Conservation (phyloP, 2,329 filamentous ascomycete species). For the Fusarium nygamai region DNA sequence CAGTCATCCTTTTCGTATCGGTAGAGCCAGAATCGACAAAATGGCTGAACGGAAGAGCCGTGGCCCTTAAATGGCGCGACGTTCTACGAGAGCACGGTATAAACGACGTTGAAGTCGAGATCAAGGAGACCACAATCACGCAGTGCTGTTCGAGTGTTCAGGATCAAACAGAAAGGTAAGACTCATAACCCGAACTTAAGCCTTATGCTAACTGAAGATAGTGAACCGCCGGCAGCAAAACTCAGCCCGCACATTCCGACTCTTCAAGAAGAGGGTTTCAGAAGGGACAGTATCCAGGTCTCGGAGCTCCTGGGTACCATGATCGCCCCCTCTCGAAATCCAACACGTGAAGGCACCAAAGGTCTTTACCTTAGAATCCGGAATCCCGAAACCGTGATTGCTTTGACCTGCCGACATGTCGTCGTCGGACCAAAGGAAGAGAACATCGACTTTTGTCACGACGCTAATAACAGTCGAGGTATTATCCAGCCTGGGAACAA, state of each 20-base stretch:
- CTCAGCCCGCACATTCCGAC: neutral
- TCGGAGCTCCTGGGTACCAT: neutral
- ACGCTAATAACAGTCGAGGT: accelerated
- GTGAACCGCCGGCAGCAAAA: neutral
- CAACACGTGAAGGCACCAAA: neutral
- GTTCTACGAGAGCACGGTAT: neutral
- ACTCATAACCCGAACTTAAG: accelerated
- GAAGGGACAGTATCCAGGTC: neutral
- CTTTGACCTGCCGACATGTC: neutral
- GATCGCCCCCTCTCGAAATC: accelerated
- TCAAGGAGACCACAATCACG: neutral
- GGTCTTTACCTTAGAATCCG: neutral
- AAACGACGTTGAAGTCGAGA: neutral
- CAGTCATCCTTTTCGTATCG: neutral
- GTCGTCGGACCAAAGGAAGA: neutral
- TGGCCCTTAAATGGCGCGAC: neutral
- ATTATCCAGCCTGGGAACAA: neutral
- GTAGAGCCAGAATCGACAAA: neutral
- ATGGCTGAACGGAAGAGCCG: neutral
- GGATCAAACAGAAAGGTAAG: neutral
- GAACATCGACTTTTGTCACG: neutral
- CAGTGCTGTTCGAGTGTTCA: neutral
- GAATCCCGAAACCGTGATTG: neutral
- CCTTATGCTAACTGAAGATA: neutral
- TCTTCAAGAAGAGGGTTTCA: neutral